Conservation (phyloP, 2,329 filamentous ascomycete genomes). For the Diaporthe batatas region DNA sequence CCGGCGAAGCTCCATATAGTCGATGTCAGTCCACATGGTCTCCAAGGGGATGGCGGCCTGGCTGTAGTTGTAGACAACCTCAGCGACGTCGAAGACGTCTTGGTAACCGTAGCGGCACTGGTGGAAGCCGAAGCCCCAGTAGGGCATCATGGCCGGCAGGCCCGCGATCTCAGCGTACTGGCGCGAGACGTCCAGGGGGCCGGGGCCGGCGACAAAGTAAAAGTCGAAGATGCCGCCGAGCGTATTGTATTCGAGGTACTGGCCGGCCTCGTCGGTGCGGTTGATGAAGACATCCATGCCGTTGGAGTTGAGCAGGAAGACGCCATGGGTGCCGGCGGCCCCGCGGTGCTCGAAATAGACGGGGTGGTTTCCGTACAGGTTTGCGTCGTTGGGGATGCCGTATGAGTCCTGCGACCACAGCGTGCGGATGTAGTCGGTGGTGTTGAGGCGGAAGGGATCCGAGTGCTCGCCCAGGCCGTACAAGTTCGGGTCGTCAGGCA, state of each 20-base stretch:
- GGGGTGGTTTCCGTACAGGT: conserved; percentile 80
- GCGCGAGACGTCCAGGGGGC: conserved; percentile 67
- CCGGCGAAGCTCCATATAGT: conserved; percentile 69
- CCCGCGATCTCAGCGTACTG: conserved; percentile 72
- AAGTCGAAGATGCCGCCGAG: conserved; percentile 83
- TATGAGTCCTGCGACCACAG: conserved; percentile 79
- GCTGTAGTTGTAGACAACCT: conserved; percentile 77
- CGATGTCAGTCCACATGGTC: conserved; percentile 77
- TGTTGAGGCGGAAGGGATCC: conserved; percentile 77
- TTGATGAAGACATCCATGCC: conserved; percentile 85
- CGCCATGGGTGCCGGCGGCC: conserved; percentile 70
- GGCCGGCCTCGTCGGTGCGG: conserved; percentile 66
- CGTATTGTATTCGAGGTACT: conserved; percentile 85
- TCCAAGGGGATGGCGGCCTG: conserved; percentile 75
- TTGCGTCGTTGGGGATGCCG: conserved; percentile 69
- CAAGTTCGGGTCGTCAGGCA: conserved; percentile 77
- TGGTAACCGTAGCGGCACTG: conserved; percentile 75
- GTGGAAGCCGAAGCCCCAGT: conserved; percentile 74
- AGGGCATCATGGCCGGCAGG: conserved; percentile 72
- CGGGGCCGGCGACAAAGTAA: conserved; percentile 73
- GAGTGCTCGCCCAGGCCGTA: conserved; percentile 86
- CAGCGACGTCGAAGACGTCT: conserved; percentile 75
- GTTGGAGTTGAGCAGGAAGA: conserved; percentile 79
- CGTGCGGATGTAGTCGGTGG: conserved; percentile 77
- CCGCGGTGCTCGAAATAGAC: conserved; percentile 80